These are phyloP conservation scores for Carex littledalei DNA, from an alignment of 176 grass and related monocot species.

Conservation along the genomic window DNA sequence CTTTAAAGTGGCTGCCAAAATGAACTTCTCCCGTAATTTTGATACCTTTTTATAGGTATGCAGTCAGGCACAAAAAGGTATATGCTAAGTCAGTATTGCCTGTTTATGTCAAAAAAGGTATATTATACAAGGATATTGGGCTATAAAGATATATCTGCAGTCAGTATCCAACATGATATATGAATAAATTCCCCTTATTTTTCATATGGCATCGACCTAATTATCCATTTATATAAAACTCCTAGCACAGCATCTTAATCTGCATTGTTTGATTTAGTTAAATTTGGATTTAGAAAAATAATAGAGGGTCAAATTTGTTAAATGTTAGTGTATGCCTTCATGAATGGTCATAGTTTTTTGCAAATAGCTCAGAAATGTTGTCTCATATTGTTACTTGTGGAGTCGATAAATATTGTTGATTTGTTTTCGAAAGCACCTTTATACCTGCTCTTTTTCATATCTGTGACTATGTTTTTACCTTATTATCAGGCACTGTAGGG, in stretches of 20 bases:
- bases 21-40: neutral
- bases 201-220: no score
- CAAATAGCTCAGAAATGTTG: neutral
- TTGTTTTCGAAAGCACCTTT: neutral
- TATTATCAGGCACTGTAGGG: slow-evolving; percentile 58
- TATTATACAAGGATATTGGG: neutral
- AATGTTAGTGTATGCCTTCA: neutral
- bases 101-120: neutral
- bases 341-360: neutral
- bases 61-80: neutral
- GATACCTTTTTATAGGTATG: neutral
- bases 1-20: neutral
- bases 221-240: neutral
- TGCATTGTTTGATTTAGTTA: neutral
- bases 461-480: slow-evolving; percentile 18
- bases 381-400: neutral
- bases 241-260: neutral
- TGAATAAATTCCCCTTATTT: neutral
- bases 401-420: neutral
- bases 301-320: neutral
- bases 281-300: slow-evolving; percentile 9
- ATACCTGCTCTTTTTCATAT: neutral
- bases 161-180: neutral
- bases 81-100: neutral
- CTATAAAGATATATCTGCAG: neutral